Percentiles rank a stretch among this genome's conserved stretches.
Evolutionary conservation across 129 eudicot genomes (phyloP).

Genomic region (Escallonia rubra): DNA sequence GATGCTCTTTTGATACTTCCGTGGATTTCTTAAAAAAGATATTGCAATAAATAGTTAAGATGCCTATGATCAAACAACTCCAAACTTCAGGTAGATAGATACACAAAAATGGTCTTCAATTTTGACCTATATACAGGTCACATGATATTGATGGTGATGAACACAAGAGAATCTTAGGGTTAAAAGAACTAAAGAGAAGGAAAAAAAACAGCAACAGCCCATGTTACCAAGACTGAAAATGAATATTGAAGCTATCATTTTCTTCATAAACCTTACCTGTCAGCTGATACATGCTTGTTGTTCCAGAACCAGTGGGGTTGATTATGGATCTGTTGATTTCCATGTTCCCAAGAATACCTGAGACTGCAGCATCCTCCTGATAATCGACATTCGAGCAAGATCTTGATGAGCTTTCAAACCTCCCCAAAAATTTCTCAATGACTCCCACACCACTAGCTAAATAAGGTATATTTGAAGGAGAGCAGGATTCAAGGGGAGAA

Average conservation of each 20-base stretch:
- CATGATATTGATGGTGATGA: not conserved
- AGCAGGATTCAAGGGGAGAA: conserved; percentile 6
- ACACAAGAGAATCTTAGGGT: not conserved
- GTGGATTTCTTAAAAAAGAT: too few relatives aligned
- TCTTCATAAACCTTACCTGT: conserved; percentile 23
- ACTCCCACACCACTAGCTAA: conserved; percentile 14
- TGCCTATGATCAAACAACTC: too few relatives aligned
- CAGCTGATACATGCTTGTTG: conserved; percentile 13
- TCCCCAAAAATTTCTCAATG: conserved; percentile 14
- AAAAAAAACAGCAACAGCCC: conserved; percentile 6
- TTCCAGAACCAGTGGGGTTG: conserved; percentile 6
- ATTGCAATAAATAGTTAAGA: too few relatives aligned
- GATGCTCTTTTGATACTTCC: too few relatives aligned
- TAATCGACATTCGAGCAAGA: not conserved
- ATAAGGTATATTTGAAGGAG: conserved; percentile 7
- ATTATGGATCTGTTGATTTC: conserved; percentile 15
- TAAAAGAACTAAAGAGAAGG: not conserved
- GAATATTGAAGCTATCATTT: conserved; percentile 22
- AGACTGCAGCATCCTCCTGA: conserved; percentile 16
- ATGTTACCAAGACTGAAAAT: conserved; percentile 22
- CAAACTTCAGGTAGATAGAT: too few relatives aligned
- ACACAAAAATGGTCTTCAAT: too few relatives aligned
- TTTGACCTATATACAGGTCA: not conserved
- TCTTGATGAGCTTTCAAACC: conserved; percentile 7
- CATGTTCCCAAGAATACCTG: conserved; percentile 25